Base-by-base conservation (phyloP, 305 asterid species). In the Stenogyne calaminthoides region DNA sequence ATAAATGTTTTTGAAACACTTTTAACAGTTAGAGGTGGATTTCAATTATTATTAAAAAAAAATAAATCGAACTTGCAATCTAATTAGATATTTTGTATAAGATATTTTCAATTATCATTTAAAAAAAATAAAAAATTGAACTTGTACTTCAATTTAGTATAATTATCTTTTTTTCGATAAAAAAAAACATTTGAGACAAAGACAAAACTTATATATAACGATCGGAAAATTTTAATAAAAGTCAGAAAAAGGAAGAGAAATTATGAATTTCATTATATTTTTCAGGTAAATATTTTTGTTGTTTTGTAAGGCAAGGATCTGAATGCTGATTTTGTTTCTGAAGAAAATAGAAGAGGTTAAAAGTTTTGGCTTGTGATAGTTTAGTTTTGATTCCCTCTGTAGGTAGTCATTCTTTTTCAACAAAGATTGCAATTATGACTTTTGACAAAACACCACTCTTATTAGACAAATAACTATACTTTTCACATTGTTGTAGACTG, bases 391-490 rank as follows among this genome's bases (percentile, higher is more conserved):
- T 60, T 20, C 60, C 27, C 18, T 7, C 20, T 11, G 12, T 42
- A 44, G 51, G 29, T 56, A 64, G 40, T 25, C 54, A 39, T 29
- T 70, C 57, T 64, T 71, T 82, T 83, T 83, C 87, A 77, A 75
- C 83, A 77, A 83, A 80, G 63, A 71, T 81, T 74, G 79, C 78
- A 60, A 74, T 70, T 55, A 46, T 70, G 72, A 10, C 72, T 10
- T 57, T 36, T 68, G 74, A n/a, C n/a, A n/a, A n/a, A n/a, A n/a
- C n/a, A n/a, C n/a, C n/a, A n/a, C n/a, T n/a, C n/a, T n/a, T n/a
- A n/a, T n/a, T n/a, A n/a, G n/a, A n/a, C n/a, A n/a, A n/a, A n/a
- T n/a, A n/a, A n/a, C n/a, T n/a, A n/a, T n/a, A n/a, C n/a, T n/a
- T n/a, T n/a, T n/a, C n/a, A n/a, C n/a, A n/a, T n/a, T n/a, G n/a